Evolutionary conservation across 2,329 filamentous ascomycete genomes (phyloP), one percentile per base, ranked within the genome.

Genomic region (Cladosporium velox): DNA sequence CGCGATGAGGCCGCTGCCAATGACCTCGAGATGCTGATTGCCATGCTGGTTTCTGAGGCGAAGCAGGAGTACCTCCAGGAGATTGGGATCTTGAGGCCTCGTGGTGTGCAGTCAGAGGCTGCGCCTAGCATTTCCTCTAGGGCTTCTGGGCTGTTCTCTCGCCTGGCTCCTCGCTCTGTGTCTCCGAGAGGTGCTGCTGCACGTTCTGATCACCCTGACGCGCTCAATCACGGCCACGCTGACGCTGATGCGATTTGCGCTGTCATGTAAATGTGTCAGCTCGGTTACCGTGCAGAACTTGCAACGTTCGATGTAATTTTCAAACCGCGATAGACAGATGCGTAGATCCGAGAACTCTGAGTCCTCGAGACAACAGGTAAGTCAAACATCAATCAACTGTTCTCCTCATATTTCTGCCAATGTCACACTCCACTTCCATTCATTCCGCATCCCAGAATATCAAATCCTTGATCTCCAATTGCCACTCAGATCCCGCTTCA

Each of bases 381-480:
- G n/a, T 47, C 41, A 47, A 47, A 21, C 8, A 47, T 44, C 18
- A 47, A 47, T 4, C 24, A 24, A 38, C 12, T 24, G 4, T 38
- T 14, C 12, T 15, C 12, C 34, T 15, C 5, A 15, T 1, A 38
- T 38, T 38, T 4, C 34, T 15, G 34, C 12, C 28, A 30, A 30
- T 30, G 28, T 30, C 28, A 30, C 28, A 30, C 28, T 15, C 14
- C 34, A 38, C 12, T 38, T 44, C 38, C 6, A 44, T 44, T n/a
- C 3, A 2, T 2, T 14, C 38, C 18, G 10, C 7, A 14, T 44
- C 35, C 5, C 6, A n/a, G 2, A n/a, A n/a, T 10, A 21, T 61
- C 30, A 61, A 12, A 6, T 15, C 24, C 52, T 41, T 12, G 51
- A 21, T 28, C 60, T 57, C 60, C 60, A 64, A 57, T 64, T 32